Conservation (phyloP, 2,329 filamentous ascomycete species). For the Fusarium sp. region DNA sequence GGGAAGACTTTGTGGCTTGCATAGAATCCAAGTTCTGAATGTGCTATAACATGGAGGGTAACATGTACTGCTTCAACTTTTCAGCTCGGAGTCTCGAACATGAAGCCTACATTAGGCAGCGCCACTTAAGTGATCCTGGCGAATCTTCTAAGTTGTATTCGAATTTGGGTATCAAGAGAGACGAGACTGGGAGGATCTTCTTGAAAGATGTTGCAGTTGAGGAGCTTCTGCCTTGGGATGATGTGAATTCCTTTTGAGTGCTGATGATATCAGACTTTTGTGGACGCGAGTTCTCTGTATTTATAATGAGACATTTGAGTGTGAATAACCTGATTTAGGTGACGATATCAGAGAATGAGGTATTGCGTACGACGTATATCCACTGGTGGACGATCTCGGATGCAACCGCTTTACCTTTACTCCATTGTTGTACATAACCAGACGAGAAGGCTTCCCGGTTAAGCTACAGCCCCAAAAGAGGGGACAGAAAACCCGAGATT, state of each 20-base stretch:
- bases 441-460: accelerated
- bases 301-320: background rate
- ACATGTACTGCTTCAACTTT: background rate
- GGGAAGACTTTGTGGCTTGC: background rate
- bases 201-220: background rate
- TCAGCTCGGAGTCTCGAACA: background rate
- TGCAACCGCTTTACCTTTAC: background rate
- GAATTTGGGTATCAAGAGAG: background rate
- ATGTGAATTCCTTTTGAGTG: background rate
- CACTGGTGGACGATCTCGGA: background rate
- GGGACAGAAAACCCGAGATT: background rate
- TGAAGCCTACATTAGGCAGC: background rate
- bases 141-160: accelerated
- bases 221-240: background rate
- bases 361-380: background rate
- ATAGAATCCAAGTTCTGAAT: background rate
- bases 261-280: background rate
- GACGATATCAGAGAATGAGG: accelerated
- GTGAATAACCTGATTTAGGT: accelerated
- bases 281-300: background rate
- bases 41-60: background rate
- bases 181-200: accelerated
- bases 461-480: too few species aligned
- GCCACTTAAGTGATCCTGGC: background rate
- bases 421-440: background rate